Conservation (phyloP, 2,329 filamentous ascomycete species). For the Rasamsonia emersonii region DNA sequence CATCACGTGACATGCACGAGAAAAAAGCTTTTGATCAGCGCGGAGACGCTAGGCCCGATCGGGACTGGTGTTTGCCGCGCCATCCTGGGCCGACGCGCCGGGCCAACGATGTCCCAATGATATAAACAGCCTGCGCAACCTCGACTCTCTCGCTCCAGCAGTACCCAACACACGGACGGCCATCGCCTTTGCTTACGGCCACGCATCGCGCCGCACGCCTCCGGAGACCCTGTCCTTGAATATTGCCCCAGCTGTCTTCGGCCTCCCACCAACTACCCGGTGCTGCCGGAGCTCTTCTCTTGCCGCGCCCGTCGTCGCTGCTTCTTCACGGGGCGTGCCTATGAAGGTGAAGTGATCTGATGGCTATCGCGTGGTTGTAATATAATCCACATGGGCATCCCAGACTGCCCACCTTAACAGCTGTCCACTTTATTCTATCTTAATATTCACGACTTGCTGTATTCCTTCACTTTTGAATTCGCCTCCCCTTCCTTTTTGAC, state of each 20-base stretch:
- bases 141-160: slow-evolving; percentile 20
- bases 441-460: slow-evolving; percentile 11
- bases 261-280: no score
- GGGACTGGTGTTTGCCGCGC: slow-evolving; percentile 23
- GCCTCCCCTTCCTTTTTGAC: slow-evolving; percentile 5
- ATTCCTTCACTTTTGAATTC: slow-evolving; percentile 8
- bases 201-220: slow-evolving; percentile 6
- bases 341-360: no score
- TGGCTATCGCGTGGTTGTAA: no score
- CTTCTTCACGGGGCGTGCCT: no score
- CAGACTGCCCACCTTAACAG: slow-evolving; percentile 12
- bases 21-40: slow-evolving; percentile 19
- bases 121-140: slow-evolving; percentile 41
- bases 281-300: no score
- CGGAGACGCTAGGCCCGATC: slow-evolving; percentile 19
- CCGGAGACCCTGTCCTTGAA: not conserved
- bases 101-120: slow-evolving; percentile 32
- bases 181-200: slow-evolving; percentile 1
- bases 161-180: slow-evolving; percentile 3
- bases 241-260: no score
- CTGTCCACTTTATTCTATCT: no score
- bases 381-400: no score
- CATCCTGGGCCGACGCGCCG: slow-evolving; percentile 35
- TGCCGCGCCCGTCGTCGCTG: no score
- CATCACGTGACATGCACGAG: slow-evolving; percentile 17